Evolutionary conservation across 192 early-diverging fungal species (phyloP), one percentile per base, ranked within the genome.

Genomic region (Haplosporangium gracile): DNA sequence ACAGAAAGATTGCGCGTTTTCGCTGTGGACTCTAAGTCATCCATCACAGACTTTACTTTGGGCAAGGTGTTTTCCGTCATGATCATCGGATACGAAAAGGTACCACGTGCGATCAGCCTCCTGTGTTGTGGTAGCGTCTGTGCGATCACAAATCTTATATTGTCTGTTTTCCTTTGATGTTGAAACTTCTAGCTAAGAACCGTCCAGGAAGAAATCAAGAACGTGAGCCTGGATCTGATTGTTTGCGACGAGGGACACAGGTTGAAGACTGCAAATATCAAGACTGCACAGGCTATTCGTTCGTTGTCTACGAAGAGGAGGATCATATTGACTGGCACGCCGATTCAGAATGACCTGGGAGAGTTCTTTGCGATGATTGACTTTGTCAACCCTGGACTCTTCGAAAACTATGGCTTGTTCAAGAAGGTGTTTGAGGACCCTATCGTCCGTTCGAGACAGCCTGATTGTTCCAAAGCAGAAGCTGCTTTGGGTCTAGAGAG

Each of bases 41-140:
- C 87, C 53, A 51, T 91, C 9, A 82, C 79, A 5, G 87, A 90
- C 39, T 91, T 91, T 72, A 73, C 89, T 5, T 73, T 88, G 3
- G 90, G 89, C 22, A 76, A 65, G n/a, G 80, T 91, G 8, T 91
- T 88, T 60, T 80, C 78, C 5, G 90, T 90, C 4, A 91, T 91
- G 88, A 88, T 91, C 42, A 84, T 91, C 42, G 90, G 91, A 38
- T 91, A 91, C 65, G 91, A 91, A 47, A 89, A 89, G 76, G 84
- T 87, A 81, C 1, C 10, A 0, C 38, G 13, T n/a, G 3, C 11
- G 16, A 70, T 70, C 29, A 40, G 68, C 11, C 7, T 22, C 18
- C 18, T 40, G 24, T 24, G 3, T 18, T 40, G 39, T 5, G 2
- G 10, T 6, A n/a, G 24, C 7, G 24, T 70, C 9, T 70, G 20